A percentile compares a stretch with the other conserved stretches of the same genome.
Evolutionary conservation across 768 basidiomycete species (phyloP).

Genomic region (Suillus subalutaceus): DNA sequence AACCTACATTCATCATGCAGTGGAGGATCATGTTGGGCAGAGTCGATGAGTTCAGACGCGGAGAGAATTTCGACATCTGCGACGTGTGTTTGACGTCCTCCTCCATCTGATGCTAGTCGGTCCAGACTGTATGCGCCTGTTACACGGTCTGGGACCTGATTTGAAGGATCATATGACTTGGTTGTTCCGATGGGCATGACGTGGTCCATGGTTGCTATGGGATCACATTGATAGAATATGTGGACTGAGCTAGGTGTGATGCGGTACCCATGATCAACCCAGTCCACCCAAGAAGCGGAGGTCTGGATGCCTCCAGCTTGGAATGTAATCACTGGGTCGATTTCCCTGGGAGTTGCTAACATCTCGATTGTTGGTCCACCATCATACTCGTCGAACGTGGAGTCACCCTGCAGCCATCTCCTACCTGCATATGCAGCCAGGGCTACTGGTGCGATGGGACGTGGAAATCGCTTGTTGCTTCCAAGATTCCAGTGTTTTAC

Average conservation of each 20-base stretch:
- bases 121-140: neutral
- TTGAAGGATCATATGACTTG: neutral
- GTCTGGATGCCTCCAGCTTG: rapidly evolving
- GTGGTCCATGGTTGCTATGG: neutral
- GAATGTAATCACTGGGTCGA: rapidly evolving
- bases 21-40: neutral
- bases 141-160: neutral
- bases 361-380: neutral
- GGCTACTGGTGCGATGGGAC: neutral
- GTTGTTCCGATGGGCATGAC: neutral
- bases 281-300: neutral
- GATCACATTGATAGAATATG: neutral
- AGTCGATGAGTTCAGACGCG: neutral
- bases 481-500: neutral
- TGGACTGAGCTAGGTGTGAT: neutral
- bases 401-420: neutral
- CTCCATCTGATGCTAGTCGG: rapidly evolving
- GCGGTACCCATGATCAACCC: neutral
- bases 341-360: neutral
- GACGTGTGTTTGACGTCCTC: neutral
- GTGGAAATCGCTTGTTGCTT: neutral
- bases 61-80: neutral
- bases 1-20: neutral
- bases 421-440: constrained; percentile 3
- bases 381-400: neutral